Conservation (phyloP, 208 protist species). For the Acanthamoeba polyphaga region DNA sequence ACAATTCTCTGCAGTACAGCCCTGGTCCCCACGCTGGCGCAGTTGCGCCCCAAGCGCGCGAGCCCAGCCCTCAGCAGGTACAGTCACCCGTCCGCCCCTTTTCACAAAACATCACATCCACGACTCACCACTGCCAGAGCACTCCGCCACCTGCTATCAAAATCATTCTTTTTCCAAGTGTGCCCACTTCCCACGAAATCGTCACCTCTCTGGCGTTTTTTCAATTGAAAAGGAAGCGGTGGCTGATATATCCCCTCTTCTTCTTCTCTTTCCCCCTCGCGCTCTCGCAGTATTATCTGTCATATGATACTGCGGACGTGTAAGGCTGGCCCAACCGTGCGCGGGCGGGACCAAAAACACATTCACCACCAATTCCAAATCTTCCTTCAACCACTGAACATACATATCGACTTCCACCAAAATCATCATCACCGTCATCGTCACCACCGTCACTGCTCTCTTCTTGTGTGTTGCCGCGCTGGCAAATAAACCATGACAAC, state of each 20-base stretch:
- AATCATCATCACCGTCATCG: neutral
- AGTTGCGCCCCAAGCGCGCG: neutral
- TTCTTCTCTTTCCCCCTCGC: neutral
- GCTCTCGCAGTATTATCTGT: constrained; percentile 29
- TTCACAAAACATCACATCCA: neutral
- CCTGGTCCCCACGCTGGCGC: neutral
- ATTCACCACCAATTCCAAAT: neutral
- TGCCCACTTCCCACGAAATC: neutral
- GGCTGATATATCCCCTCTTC: neutral
- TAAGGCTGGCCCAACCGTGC: neutral
- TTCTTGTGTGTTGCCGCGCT: no score
- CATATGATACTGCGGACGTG: constrained; percentile 14
- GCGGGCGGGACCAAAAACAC: neutral
- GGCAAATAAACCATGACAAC: neutral
- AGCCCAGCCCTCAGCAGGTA: constrained; percentile 26
- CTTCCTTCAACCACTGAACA: neutral
- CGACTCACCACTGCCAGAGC: neutral
- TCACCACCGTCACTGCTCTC: neutral
- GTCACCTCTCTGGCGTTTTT: neutral
- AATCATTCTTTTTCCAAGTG: no score
- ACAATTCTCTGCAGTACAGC: constrained; percentile 60
- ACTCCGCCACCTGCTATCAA: no score
- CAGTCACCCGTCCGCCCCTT: neutral
- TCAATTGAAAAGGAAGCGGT: neutral
- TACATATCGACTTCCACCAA: neutral